phyloP scores from a whole-genome alignment of 441 rosid species.

The Erodium texanum region DNA sequence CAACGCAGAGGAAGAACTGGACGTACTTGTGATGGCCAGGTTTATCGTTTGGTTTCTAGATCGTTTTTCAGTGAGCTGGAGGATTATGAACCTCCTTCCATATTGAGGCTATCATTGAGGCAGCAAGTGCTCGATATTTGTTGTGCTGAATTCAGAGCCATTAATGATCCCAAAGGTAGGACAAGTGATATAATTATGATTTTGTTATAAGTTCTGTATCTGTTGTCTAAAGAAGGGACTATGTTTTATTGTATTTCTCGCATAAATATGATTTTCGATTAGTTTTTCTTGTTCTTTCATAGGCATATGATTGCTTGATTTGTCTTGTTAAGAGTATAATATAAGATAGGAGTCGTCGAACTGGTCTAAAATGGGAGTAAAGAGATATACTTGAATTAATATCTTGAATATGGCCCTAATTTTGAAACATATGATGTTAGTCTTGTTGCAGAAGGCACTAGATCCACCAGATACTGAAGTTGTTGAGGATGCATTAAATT shows the following conservation, averaged over 20 bases:
- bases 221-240: neutral
- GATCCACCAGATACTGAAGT: constrained; percentile 73
- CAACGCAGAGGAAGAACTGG: constrained; percentile 96
- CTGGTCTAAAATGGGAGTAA: neutral
- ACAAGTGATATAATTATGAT: constrained; percentile 8
- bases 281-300: neutral
- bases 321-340: neutral
- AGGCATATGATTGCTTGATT: neutral
- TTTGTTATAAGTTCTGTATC: constrained; percentile 6
- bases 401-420: constrained; percentile 18
- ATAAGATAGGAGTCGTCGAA: neutral
- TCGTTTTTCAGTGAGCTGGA: constrained; percentile 62
- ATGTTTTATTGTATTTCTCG: neutral
- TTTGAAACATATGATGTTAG: constrained; percentile 35
- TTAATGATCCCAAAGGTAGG: constrained; percentile 82
- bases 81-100: constrained; percentile 65
- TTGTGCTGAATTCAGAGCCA: constrained; percentile 74
- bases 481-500: constrained; percentile 61
- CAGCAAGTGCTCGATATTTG: constrained; percentile 76
- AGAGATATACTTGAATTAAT: neutral
- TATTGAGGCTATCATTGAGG: constrained; percentile 69
- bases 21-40: constrained; percentile 89
- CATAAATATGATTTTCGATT: neutral
- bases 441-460: constrained; percentile 70
- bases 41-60: constrained; percentile 77